Evolutionary conservation across 139 green algal genomes (phyloP).

Genomic region (Raphidocelis subcapitata): DNA sequence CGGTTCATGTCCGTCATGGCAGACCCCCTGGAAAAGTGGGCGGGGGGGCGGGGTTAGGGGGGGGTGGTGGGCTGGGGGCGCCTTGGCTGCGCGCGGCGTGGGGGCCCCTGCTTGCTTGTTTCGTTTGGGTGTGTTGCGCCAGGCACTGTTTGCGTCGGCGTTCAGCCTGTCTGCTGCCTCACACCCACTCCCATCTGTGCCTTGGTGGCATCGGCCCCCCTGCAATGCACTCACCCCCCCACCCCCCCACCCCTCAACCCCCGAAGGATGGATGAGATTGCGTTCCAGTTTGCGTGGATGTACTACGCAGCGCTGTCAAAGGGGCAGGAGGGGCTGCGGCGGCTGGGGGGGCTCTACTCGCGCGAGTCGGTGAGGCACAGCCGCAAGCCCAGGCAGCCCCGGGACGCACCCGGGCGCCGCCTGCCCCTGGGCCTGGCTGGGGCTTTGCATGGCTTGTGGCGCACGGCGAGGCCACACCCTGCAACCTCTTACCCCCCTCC

Average conservation of each 20-base stretch:
- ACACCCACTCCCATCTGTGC: too few relatives aligned
- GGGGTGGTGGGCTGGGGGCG: too few relatives aligned
- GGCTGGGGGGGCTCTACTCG: conserved; percentile 53
- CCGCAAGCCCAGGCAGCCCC: neutral
- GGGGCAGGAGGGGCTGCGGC: conserved; percentile 26
- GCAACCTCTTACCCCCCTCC: neutral
- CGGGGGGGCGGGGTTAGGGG: too few relatives aligned
- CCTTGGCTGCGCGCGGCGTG: too few relatives aligned
- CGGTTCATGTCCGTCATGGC: conserved; percentile 1
- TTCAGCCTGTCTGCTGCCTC: too few relatives aligned
- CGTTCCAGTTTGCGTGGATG: conserved; percentile 58
- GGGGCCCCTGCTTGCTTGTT: too few relatives aligned
- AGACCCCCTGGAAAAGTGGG: conserved; percentile 20
- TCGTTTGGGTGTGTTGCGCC: too few relatives aligned
- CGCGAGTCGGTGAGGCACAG: conserved; percentile 32
- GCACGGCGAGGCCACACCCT: neutral
- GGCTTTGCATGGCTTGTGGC: neutral
- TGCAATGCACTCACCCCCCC: neutral
- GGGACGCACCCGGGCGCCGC: neutral
- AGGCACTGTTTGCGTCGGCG: too few relatives aligned
- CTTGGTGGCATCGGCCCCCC: neutral
- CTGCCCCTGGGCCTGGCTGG: neutral
- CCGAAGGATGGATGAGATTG: conserved; percentile 66
- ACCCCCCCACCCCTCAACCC: conserved; percentile 25
- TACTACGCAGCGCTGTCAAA: conserved; percentile 61